phyloP scores from a whole-genome alignment of 257 asterid genomes.

The Solanum sitiens region DNA sequence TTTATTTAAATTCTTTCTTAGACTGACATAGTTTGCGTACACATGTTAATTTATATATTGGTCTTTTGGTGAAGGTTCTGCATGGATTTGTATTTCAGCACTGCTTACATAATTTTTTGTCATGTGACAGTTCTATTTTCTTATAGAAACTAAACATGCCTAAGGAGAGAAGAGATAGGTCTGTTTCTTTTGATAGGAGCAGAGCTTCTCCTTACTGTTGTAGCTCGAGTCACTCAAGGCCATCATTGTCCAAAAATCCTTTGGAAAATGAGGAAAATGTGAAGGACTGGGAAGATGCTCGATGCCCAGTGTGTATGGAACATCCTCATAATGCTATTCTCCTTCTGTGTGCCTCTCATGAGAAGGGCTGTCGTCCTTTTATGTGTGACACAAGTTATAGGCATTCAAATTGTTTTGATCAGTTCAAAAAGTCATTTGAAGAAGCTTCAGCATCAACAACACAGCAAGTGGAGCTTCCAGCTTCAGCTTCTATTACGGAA shows the following conservation, averaged over 20 bases:
- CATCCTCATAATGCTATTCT: conserved; percentile 88
- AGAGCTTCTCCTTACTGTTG: conserved; percentile 49
- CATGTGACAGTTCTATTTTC: neutral
- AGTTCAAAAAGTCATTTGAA: conserved; percentile 50
- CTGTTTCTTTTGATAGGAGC: conserved; percentile 58
- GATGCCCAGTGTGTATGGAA: conserved; percentile 94
- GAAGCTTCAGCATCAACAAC: conserved; percentile 20
- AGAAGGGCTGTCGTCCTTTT: conserved; percentile 79
- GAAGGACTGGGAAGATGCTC: conserved; percentile 78
- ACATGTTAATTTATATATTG: neutral
- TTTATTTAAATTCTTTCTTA: neutral
- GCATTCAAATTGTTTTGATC: conserved; percentile 87
- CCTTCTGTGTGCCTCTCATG: conserved; percentile 79
- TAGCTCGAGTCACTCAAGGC: conserved; percentile 41
- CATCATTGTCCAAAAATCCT: conserved; percentile 27
- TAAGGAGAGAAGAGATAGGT: conserved; percentile 62
- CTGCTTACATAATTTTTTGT: neutral
- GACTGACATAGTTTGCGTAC: neutral
- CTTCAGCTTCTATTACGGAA: conserved; percentile 7
- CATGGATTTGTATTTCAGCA: neutral
- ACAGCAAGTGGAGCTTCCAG: conserved; percentile 21
- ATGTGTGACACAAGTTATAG: conserved; percentile 97
- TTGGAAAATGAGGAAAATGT: conserved; percentile 47
- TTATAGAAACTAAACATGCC: conserved; percentile 39
- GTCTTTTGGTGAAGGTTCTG: neutral